These are phyloP conservation scores for Cercospora berteroae DNA, from an alignment of 2,329 filamentous ascomycete genomes.

Conservation along the genomic window DNA sequence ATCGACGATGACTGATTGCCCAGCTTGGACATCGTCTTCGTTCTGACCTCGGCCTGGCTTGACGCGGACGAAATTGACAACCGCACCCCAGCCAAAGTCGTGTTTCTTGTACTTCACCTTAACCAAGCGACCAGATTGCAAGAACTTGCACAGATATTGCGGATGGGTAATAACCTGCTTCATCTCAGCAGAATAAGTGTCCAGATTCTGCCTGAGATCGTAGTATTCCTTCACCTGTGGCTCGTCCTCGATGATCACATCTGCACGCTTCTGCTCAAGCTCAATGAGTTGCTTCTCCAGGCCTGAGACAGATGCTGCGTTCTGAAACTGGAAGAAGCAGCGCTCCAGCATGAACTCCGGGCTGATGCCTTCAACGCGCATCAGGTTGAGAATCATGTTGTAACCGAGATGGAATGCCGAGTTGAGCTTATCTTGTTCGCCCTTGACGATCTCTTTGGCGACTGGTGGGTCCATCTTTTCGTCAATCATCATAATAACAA, in stretches of 20 bases:
- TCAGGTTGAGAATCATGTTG: conserved; percentile 97
- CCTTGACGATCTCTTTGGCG: conserved; percentile 94
- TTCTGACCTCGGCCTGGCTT: conserved; percentile 60
- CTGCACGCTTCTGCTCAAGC: conserved; percentile 71
- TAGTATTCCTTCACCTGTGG: conserved; percentile 91
- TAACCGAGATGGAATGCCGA: conserved; percentile 97
- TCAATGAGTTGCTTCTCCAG: conserved; percentile 80
- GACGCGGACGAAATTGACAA: conserved; percentile 70
- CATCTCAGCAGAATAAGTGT: conserved; percentile 84
- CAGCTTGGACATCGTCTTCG: conserved; percentile 65
- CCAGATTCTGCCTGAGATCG: conserved; percentile 79
- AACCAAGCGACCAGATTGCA: conserved; percentile 84
- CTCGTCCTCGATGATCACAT: conserved; percentile 79
- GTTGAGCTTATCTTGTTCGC: conserved; percentile 94
- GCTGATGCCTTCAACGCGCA: conserved; percentile 98
- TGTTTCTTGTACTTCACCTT: conserved; percentile 74
- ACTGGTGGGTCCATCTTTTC: conserved; percentile 91
- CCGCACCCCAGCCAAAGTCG: conserved; percentile 93
- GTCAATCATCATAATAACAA: conserved; percentile 99
- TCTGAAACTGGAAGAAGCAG: conserved; percentile 98
- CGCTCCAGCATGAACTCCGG: conserved; percentile 98
- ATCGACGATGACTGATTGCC: conserved; percentile 79
- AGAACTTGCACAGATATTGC: conserved; percentile 76
- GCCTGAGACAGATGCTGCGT: conserved; percentile 77
- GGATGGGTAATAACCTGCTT: conserved; percentile 88